A percentile compares a stretch with the other conserved stretches of the same genome.
Evolutionary conservation across 2,329 filamentous ascomycete genomes (phyloP).

Genomic region (Ceratocystis albifundus): DNA sequence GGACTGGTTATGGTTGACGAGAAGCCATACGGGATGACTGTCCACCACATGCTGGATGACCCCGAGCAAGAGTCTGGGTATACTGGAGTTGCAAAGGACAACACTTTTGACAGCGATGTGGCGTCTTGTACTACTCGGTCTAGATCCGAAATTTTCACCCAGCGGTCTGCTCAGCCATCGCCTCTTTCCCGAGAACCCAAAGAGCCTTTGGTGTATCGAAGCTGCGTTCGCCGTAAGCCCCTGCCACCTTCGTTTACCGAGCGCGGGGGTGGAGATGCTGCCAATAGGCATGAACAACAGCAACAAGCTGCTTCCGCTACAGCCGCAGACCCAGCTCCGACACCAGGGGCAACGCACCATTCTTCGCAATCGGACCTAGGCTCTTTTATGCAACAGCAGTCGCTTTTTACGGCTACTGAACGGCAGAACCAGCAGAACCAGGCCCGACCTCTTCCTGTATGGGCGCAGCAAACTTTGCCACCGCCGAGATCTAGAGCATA

Average conservation of each 20-base stretch:
- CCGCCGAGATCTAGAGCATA: not conserved
- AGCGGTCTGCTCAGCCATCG: not conserved
- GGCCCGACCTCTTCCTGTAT: not conserved
- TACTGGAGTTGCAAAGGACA: slow-evolving; percentile 16
- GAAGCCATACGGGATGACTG: slow-evolving; percentile 83
- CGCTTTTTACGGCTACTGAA: slow-evolving; percentile 12
- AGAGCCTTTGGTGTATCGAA: slow-evolving; percentile 13
- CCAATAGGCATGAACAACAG: not conserved
- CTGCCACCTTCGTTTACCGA: not conserved
- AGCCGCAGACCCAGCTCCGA: not conserved
- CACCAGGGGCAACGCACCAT: not conserved
- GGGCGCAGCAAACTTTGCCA: slow-evolving; percentile 1
- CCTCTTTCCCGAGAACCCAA: not conserved
- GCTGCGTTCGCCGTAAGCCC: slow-evolving; percentile 18
- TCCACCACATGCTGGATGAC: slow-evolving; percentile 89
- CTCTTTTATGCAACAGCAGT: slow-evolving; percentile 10
- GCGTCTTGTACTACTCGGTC: not conserved
- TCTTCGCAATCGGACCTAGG: not conserved
- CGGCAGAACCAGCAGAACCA: slow-evolving; percentile 7
- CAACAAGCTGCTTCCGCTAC: not conserved
- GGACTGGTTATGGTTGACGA: slow-evolving; percentile 77
- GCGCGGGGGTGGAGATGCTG: not conserved
- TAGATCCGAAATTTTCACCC: not conserved
- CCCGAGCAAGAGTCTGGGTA: slow-evolving; percentile 33
- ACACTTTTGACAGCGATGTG: not conserved